phyloP scores from a whole-genome alignment of 371 early-diverging fungal species.

The Mucor circinelloides region DNA sequence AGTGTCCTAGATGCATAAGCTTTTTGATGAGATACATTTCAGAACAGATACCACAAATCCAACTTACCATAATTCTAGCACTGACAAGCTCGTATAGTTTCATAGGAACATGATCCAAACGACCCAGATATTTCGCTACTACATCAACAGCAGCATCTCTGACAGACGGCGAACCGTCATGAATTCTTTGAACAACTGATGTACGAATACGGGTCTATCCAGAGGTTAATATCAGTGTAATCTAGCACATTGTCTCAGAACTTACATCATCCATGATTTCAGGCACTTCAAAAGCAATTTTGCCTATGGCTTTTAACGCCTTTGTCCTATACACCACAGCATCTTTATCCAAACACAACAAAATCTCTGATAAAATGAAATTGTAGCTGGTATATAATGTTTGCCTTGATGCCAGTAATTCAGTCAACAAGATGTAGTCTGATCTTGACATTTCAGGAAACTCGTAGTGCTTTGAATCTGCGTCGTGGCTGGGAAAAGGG shows the following conservation, averaged over 20 bases:
- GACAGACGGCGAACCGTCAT: constrained; percentile 85
- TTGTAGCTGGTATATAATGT: constrained; percentile 73
- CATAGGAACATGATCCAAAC: constrained; percentile 59
- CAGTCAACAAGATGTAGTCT: constrained; percentile 39
- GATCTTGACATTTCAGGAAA: constrained; percentile 36
- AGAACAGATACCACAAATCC: background rate
- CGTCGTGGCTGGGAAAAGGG: background rate
- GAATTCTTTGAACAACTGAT: constrained; percentile 74
- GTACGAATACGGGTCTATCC: constrained; percentile 60
- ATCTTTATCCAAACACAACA: constrained; percentile 65
- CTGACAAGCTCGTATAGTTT: constrained; percentile 78
- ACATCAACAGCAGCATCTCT: constrained; percentile 91
- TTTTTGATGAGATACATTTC: background rate
- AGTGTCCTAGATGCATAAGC: constrained; percentile 66
- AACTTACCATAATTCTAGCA: constrained; percentile 67
- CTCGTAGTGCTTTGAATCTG: background rate
- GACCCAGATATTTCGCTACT: constrained; percentile 77
- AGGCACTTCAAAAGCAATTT: constrained; percentile 67
- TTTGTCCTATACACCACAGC: constrained; percentile 73
- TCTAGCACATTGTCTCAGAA: too few relatives aligned
- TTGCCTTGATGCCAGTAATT: constrained; percentile 55
- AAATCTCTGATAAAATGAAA: constrained; percentile 65
- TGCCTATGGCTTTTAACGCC: constrained; percentile 76
- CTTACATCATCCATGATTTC: constrained; percentile 60
- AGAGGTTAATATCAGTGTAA: background rate